Evolutionary conservation across 768 basidiomycete genomes (phyloP).

Genomic region (Tricholoma bakamatsutake): DNA sequence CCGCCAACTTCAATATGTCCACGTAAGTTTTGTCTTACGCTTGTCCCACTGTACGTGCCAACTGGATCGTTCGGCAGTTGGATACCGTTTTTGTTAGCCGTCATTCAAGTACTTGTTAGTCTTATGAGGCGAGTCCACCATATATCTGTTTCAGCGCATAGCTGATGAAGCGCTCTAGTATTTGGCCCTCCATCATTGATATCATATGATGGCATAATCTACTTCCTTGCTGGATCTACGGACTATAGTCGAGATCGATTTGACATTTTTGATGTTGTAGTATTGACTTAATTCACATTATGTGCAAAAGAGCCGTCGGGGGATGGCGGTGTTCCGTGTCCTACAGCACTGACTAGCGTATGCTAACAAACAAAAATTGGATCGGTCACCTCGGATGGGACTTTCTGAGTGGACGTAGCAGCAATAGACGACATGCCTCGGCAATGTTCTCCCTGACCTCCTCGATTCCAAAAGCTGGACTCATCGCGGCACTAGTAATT

Average conservation of each 20-base stretch:
- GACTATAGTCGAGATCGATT: background rate
- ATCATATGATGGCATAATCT: slow-evolving; percentile 25
- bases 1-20: slow-evolving; percentile 44
- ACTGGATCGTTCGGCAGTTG: slow-evolving; percentile 24
- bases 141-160: background rate
- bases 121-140: slow-evolving; percentile 29
- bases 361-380: background rate
- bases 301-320: background rate
- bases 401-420: background rate
- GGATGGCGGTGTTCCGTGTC: no score
- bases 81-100: slow-evolving; percentile 41
- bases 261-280: background rate
- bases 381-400: background rate
- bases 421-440: slow-evolving; percentile 43
- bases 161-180: slow-evolving; percentile 17
- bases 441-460: slow-evolving; percentile 50
- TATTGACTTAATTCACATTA: background rate
- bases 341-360: background rate
- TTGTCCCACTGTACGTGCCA: background rate
- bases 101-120: slow-evolving; percentile 37
- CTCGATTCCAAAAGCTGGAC: slow-evolving; percentile 49
- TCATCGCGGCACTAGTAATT: slow-evolving; percentile 47
- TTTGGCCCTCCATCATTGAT: slow-evolving; percentile 42
- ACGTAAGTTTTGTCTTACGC: slow-evolving; percentile 29
- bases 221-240: background rate